Conservation (phyloP, 441 rosid species). For the Daphne laureola region DNA sequence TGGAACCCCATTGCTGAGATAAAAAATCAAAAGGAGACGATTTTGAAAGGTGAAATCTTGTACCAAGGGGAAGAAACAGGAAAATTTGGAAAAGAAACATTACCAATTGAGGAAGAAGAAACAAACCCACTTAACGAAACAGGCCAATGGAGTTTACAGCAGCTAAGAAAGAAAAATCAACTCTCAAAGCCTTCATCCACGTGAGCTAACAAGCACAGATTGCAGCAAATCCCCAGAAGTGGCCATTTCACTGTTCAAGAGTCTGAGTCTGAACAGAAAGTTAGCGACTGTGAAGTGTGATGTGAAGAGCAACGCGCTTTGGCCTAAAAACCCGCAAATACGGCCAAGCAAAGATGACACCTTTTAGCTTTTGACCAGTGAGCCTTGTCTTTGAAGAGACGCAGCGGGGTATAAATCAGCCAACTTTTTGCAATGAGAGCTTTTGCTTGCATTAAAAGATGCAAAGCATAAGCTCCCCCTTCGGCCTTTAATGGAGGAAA, state of each 20-base stretch:
- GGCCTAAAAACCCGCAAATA: slow-evolving; percentile 8
- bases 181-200: slow-evolving; percentile 33
- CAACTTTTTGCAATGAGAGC: slow-evolving; percentile 27
- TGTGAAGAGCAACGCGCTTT: slow-evolving; percentile 3
- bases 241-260: slow-evolving; percentile 27
- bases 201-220: slow-evolving; percentile 23
- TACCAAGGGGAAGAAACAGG: not conserved
- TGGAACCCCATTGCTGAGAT: slow-evolving; percentile 39
- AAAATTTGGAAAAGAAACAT: slow-evolving; percentile 1
- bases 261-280: slow-evolving; percentile 24
- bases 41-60: slow-evolving; percentile 1
- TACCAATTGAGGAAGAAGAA: slow-evolving; percentile 14
- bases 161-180: slow-evolving; percentile 23
- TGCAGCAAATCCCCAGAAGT: slow-evolving; percentile 22
- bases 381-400: slow-evolving; percentile 18
- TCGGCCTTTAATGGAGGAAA: slow-evolving; percentile 31
- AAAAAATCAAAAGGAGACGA: not conserved
- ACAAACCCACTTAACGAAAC: slow-evolving; percentile 2
- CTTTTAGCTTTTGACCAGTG: slow-evolving; percentile 33
- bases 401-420: slow-evolving; percentile 22
- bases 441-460: slow-evolving; percentile 36
- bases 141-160: slow-evolving; percentile 19
- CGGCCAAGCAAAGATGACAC: slow-evolving; percentile 23
- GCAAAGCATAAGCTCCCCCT: slow-evolving; percentile 23
- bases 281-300: not conserved